phyloP scores from a whole-genome alignment of 2,329 filamentous ascomycete species.

The Nigrospora sphaerica region DNA sequence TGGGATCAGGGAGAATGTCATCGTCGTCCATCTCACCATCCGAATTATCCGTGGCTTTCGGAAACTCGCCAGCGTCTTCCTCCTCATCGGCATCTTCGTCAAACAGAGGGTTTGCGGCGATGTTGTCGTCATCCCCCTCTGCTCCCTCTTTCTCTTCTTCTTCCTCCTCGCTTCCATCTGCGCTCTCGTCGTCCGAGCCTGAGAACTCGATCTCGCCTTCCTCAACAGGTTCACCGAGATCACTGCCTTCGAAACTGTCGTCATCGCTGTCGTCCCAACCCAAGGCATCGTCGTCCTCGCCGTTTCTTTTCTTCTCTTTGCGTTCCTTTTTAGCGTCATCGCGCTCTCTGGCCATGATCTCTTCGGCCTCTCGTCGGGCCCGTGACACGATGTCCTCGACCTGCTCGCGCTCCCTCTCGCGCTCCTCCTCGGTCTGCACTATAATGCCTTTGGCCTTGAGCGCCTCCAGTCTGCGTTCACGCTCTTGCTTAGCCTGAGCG shows the following conservation, averaged over 20 bases:
- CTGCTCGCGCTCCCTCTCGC: slow-evolving; percentile 71
- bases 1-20: slow-evolving; percentile 26
- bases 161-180: slow-evolving; percentile 21
- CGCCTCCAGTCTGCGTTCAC: slow-evolving; percentile 68
- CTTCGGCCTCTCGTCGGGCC: slow-evolving; percentile 71
- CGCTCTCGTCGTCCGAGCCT: slow-evolving; percentile 28
- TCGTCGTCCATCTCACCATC: slow-evolving; percentile 33
- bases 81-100: slow-evolving; percentile 28
- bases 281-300: slow-evolving; percentile 43
- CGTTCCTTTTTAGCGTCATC: slow-evolving; percentile 62
- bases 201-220: slow-evolving; percentile 27
- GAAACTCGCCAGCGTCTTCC: slow-evolving; percentile 15
- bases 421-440: slow-evolving; percentile 80
- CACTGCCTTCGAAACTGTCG: slow-evolving; percentile 24
- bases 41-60: slow-evolving; percentile 11
- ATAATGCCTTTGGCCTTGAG: slow-evolving; percentile 74
- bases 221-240: slow-evolving; percentile 34
- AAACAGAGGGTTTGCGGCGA: slow-evolving; percentile 17
- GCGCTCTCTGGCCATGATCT: slow-evolving; percentile 71
- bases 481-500: slow-evolving; percentile 71
- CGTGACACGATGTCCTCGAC: slow-evolving; percentile 85
- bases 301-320: slow-evolving; percentile 32
- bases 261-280: slow-evolving; percentile 52
- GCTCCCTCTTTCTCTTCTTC: slow-evolving; percentile 30
- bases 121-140: slow-evolving; percentile 20